Evolutionary conservation across 305 asterid genomes (phyloP).

Genomic region (Caryopteris hybrid): DNA sequence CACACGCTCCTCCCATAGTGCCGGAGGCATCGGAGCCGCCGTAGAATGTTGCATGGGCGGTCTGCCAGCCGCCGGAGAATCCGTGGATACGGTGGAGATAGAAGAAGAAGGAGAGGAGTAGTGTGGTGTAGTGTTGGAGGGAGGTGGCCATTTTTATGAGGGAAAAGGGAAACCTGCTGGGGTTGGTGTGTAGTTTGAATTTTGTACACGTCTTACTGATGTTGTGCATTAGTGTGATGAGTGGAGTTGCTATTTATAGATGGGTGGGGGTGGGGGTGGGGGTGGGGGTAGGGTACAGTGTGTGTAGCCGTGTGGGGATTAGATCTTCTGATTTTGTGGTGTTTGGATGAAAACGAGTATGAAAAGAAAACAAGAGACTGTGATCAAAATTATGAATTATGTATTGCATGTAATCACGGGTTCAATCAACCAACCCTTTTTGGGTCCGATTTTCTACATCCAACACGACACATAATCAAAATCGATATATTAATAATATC

Average conservation of each 20-base stretch:
- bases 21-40: constrained; percentile 55
- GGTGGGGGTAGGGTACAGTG: background rate
- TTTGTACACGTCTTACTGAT: background rate
- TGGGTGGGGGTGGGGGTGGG: constrained; percentile 13
- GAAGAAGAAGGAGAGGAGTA: constrained; percentile 16
- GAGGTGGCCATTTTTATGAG: constrained; percentile 20
- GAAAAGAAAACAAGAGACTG: too few species aligned
- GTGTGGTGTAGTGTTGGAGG: background rate
- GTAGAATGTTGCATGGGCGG: constrained; percentile 54
- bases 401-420: background rate
- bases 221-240: background rate
- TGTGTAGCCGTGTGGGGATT: background rate
- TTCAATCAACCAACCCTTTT: background rate
- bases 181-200: background rate
- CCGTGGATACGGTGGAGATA: constrained; percentile 19
- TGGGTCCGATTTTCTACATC: too few species aligned
- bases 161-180: background rate
- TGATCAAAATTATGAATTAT: background rate
- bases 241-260: constrained; percentile 27
- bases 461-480: too few species aligned
- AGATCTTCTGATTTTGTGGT: background rate
- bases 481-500: too few species aligned
- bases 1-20: constrained; percentile 63
- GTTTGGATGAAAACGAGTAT: background rate
- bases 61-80: constrained; percentile 34